These are phyloP conservation scores for Candida boleticola DNA, from an alignment of 805 yeast species.

Conservation along the genomic window DNA sequence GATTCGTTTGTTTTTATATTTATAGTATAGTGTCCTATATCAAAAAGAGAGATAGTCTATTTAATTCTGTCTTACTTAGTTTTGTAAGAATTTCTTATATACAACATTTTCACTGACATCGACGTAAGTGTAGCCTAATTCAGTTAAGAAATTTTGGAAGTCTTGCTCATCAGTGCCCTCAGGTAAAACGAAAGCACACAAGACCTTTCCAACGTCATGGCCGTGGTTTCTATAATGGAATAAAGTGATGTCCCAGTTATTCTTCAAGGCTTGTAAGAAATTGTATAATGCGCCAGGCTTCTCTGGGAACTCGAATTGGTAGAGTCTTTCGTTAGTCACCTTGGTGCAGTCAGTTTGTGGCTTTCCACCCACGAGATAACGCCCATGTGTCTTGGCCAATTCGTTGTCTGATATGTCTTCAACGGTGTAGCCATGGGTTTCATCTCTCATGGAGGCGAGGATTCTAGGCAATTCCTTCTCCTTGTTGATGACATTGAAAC, in stretches of 20 bases:
- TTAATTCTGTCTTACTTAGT: background rate
- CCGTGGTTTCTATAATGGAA: constrained; percentile 98
- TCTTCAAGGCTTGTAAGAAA: constrained; percentile 68
- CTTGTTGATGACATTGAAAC: constrained; percentile 80
- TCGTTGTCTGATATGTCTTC: constrained; percentile 88
- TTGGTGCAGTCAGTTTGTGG: constrained; percentile 34
- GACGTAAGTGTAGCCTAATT: constrained; percentile 69
- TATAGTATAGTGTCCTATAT: no score
- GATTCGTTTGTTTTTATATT: no score
- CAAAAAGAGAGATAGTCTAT: no score
- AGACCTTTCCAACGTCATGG: constrained; percentile 86
- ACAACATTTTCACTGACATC: constrained; percentile 87
- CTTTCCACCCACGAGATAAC: constrained; percentile 94
- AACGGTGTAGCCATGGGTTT: constrained; percentile 64
- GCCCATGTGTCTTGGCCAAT: constrained; percentile 92
- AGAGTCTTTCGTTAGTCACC: constrained; percentile 71
- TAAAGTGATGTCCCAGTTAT: constrained; percentile 86
- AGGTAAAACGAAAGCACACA: constrained; percentile 89
- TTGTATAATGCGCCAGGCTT: constrained; percentile 90
- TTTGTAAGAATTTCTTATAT: constrained; percentile 69
- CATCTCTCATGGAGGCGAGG: constrained; percentile 51
- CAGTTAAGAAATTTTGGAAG: constrained; percentile 65
- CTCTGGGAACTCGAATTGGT: constrained; percentile 93
- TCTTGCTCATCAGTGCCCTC: constrained; percentile 56
- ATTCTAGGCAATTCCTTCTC: constrained; percentile 70